Evolutionary conservation across 441 rosid genomes (phyloP).

Genomic region (Pelargonium cotyledonis): DNA sequence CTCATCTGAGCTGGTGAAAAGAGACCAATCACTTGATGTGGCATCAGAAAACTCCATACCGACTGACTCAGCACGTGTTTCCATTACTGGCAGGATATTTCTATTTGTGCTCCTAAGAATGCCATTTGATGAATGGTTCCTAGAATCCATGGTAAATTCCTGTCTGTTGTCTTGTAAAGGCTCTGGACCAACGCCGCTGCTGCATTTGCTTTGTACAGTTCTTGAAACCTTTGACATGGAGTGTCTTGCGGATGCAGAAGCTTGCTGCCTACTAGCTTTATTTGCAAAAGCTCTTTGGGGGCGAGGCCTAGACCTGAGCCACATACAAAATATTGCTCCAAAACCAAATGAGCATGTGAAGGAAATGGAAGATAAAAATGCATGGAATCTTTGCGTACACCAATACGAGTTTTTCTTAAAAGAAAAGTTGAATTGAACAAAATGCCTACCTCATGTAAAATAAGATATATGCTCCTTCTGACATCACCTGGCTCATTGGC

Average conservation of each 20-base stretch:
- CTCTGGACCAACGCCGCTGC: conserved; percentile 22
- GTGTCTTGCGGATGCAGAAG: conserved; percentile 26
- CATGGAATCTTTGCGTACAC: background rate
- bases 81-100: background rate
- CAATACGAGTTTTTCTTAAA: background rate
- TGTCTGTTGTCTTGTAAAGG: conserved; percentile 23
- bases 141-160: conserved; percentile 8
- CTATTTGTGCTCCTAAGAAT: conserved; percentile 20
- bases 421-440: background rate
- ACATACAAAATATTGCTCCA: background rate
- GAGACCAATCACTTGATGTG: conserved; percentile 75
- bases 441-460: conserved; percentile 64
- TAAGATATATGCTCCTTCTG: conserved; percentile 84
- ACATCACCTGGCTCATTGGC: conserved; percentile 77
- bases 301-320: conserved; percentile 61
- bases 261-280: conserved; percentile 31
- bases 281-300: conserved; percentile 34
- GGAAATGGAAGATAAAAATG: background rate
- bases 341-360: too few relatives aligned
- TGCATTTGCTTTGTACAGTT: conserved; percentile 36
- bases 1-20: conserved; percentile 83
- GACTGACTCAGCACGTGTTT: conserved; percentile 10
- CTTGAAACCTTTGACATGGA: conserved; percentile 26
- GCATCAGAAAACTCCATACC: conserved; percentile 45
- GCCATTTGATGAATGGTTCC: conserved; percentile 16